A percentile compares a stretch with the other conserved stretches of the same genome.
Evolutionary conservation across 768 basidiomycete species (phyloP).

Genomic region (Cytidiella melzeri): DNA sequence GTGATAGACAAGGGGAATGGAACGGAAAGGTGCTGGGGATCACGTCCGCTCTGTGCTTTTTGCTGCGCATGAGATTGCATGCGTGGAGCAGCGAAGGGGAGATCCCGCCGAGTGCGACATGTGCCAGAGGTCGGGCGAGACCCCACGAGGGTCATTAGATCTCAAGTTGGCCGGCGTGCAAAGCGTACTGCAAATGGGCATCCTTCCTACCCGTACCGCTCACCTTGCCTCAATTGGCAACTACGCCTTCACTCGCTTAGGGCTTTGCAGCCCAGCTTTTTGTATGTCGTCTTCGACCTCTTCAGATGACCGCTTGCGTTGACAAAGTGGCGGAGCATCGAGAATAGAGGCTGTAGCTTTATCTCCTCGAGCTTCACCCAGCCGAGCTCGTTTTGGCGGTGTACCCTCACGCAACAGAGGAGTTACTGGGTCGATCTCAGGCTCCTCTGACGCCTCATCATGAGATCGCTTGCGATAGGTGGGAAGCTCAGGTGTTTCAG

Average conservation of each 20-base stretch:
- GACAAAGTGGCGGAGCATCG: slow-evolving; percentile 9
- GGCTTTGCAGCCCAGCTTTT: background rate
- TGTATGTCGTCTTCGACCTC: slow-evolving; percentile 21
- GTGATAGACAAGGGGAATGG: too few relatives aligned
- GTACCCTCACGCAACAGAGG: slow-evolving; percentile 19
- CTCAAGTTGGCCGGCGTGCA: background rate
- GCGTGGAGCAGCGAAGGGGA: background rate
- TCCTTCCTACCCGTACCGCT: background rate
- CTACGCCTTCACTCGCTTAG: slow-evolving; percentile 11
- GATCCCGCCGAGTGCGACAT: slow-evolving; percentile 6
- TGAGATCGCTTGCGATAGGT: slow-evolving; percentile 10
- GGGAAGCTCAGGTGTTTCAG: background rate
- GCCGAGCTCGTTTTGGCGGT: slow-evolving; percentile 37
- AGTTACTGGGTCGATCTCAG: background rate
- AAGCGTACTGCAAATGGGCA: background rate
- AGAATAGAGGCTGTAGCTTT: slow-evolving; percentile 1
- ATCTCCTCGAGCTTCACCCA: slow-evolving; percentile 14
- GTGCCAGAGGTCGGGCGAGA: slow-evolving; percentile 4
- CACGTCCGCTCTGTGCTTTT: too few relatives aligned
- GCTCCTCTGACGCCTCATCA: slow-evolving; percentile 8
- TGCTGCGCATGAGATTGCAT: background rate
- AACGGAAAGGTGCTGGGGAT: too few relatives aligned
- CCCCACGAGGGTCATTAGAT: slow-evolving; percentile 1
- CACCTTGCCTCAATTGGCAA: background rate
- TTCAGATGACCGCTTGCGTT: slow-evolving; percentile 23